These are phyloP conservation scores for Pseudopediastrum boryanum DNA, from an alignment of 139 green algal genomes.

Conservation along the genomic window DNA sequence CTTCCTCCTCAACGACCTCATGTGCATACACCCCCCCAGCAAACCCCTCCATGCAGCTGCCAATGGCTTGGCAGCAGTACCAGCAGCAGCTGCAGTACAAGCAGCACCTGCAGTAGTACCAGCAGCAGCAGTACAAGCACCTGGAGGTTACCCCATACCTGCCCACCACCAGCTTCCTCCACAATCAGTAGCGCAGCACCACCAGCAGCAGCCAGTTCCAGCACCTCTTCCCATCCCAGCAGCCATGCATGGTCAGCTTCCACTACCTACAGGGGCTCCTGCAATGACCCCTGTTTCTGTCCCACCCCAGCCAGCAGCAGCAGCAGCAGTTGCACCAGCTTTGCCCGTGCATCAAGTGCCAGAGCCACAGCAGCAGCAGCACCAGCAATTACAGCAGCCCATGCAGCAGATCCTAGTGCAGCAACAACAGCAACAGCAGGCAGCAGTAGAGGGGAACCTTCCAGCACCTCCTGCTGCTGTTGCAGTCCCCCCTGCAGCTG, in stretches of 20 bases:
- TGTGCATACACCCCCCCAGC: slow-evolving; percentile 65
- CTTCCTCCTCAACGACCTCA: slow-evolving; percentile 92
- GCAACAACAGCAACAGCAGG: slow-evolving; percentile 15
- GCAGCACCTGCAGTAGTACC: neutral
- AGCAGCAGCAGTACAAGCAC: slow-evolving; percentile 2
- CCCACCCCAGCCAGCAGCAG: slow-evolving; percentile 17
- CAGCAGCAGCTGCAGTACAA: neutral
- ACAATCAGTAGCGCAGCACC: slow-evolving; percentile 7
- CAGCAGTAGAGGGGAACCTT: no score
- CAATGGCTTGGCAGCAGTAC: neutral
- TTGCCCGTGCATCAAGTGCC: no score
- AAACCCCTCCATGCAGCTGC: neutral
- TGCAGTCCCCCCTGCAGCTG: no score
- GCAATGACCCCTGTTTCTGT: neutral
- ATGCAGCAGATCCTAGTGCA: neutral
- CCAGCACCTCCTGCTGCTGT: no score
- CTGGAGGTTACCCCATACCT: neutral
- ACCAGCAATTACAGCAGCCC: slow-evolving; percentile 1
- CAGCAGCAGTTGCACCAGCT: no score
- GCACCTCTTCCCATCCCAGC: slow-evolving; percentile 1
- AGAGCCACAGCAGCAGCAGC: neutral
- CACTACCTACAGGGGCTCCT: neutral
- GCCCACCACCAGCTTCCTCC: no score
- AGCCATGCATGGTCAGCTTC: slow-evolving; percentile 2
- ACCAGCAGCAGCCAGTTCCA: neutral